Base-by-base conservation (phyloP, 371 early-diverging fungal species). In the Lichtheimia ornata region DNA sequence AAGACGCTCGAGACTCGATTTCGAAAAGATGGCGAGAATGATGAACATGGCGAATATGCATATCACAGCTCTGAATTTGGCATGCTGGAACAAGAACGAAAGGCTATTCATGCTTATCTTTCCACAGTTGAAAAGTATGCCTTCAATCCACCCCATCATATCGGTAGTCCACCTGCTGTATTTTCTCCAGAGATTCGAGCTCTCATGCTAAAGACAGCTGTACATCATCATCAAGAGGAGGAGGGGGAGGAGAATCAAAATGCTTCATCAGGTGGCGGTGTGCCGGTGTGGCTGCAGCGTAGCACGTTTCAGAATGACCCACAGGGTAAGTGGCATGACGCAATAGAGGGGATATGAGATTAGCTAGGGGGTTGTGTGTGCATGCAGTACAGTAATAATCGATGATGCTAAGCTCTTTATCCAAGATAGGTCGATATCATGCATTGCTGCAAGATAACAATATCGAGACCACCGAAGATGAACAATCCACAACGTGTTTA, bases 111-210 rank as follows among this genome's bases (percentile, higher is more conserved):
- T 18, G 35, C n/a, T 14, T 60, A 80, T 58, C 59, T 80, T 28
- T 51, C 65, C 11, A 54, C 65, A 0, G 66, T 80, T 12, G 75
- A 76, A 50, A 42, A 54, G n/a, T 58, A 68, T 41, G 76, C 68
- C 0, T 72, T 80, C 50, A 80, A 74, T 56, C 80, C 80, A 9
- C 74, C 80, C 13, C 80, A 79, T 61, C 76, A 72, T 51, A 71
- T 76, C 12, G 80, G 77, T 15, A 65, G 72, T 14, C 71, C 73
- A 17, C 76, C 72, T 18, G 74, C 76, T 3, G 64, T 68, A 5
- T 75, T 71, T 28, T 64, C 76, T 35, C 71, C 71, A n/a, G 76
- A 73, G 53, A 79, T 79, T 35, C 65, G 69, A 56, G 71, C 73
- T 7, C 61, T 79, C 17, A 70, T 79, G 71, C 65, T 54, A 9